These are phyloP conservation scores for Penstemon davidsonii DNA, from an alignment of 257 asterid species.

Conservation along the genomic window DNA sequence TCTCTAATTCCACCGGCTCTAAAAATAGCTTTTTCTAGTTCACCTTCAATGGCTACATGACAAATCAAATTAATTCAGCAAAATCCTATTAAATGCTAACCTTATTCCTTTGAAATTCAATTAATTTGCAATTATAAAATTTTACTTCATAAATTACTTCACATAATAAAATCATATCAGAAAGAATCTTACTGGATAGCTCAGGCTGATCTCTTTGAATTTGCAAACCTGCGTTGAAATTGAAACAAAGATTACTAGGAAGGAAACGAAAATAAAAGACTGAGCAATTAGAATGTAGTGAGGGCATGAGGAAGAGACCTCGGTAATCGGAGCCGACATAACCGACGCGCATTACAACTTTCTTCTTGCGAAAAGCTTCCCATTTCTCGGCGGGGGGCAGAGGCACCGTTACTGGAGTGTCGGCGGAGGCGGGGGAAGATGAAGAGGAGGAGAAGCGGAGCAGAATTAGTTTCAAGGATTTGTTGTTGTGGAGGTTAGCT, in stretches of 20 bases:
- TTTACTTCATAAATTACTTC: neutral
- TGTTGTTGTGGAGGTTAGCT: constrained; percentile 19
- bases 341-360: constrained; percentile 96
- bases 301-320: constrained; percentile 37
- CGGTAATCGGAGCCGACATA: constrained; percentile 86
- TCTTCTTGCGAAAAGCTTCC: constrained; percentile 85
- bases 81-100: constrained; percentile 21
- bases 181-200: constrained; percentile 55
- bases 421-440: constrained; percentile 33
- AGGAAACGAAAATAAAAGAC: neutral
- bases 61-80: constrained; percentile 36
- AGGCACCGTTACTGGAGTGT: constrained; percentile 9
- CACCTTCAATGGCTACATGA: constrained; percentile 87
- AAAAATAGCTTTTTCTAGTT: constrained; percentile 79
- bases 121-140: neutral
- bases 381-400: constrained; percentile 41
- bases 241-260: neutral
- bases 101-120: neutral
- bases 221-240: constrained; percentile 68
- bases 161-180: neutral
- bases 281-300: neutral
- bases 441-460: constrained; percentile 35
- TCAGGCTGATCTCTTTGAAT: constrained; percentile 70
- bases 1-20: constrained; percentile 91
- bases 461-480: constrained; percentile 26